A percentile compares a stretch with the other conserved stretches of the same genome.
Evolutionary conservation across 306 rosid species (phyloP).

Genomic region (Urtica urens): DNA sequence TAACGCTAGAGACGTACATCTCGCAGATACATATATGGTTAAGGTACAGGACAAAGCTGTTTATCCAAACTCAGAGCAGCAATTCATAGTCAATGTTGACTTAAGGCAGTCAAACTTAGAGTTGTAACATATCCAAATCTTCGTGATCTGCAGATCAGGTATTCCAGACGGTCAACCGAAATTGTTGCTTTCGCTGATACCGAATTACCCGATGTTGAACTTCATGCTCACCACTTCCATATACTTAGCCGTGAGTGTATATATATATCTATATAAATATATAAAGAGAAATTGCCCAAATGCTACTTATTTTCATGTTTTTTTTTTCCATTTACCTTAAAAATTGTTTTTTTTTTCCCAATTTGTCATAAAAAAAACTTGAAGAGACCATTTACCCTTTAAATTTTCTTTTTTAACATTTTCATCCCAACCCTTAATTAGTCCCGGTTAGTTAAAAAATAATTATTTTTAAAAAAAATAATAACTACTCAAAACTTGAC

Average conservation of each 20-base stretch:
- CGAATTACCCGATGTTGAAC: conserved; percentile 78
- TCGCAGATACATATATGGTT: conserved; percentile 95
- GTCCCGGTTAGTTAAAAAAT: background rate
- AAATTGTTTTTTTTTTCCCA: no score
- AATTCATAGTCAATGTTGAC: background rate
- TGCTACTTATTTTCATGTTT: background rate
- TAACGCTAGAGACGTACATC: conserved; percentile 92
- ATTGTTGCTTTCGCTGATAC: conserved; percentile 70
- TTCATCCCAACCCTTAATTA: no score
- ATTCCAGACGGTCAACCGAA: conserved; percentile 93
- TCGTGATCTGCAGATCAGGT: conserved; percentile 48
- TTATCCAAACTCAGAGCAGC: no score
- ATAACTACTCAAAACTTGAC: no score
- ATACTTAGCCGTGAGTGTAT: conserved; percentile 67
- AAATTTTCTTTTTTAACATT: no score
- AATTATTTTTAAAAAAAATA: background rate
- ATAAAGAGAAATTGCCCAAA: no score
- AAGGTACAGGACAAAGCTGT: no score
- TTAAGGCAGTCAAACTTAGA: background rate
- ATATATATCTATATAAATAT: no score
- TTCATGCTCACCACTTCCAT: conserved; percentile 74
- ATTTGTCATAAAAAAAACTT: no score
- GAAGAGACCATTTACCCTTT: no score
- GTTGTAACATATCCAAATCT: background rate
- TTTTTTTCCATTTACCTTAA: no score